Evolutionary conservation across 495 filamentous ascomycete genomes (phyloP), one percentile per base, ranked within the genome.

Genomic region (Talaromyces borbonicus): DNA sequence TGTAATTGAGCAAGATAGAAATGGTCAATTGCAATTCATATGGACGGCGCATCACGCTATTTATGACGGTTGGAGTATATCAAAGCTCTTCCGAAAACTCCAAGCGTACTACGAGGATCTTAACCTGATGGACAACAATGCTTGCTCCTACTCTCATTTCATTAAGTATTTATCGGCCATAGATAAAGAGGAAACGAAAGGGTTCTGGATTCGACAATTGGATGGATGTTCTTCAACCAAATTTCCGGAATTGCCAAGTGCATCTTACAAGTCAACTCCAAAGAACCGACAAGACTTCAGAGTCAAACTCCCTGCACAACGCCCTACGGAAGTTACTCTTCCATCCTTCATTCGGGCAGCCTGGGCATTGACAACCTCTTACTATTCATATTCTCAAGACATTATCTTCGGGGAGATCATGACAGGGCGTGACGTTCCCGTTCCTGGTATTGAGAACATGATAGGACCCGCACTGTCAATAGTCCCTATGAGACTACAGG

Each of bases 1-100:
- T 35, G 65, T 58, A 2, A 50, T 77, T 0, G 47, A 73, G 6
- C n/a, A 25, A 30, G 37, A 48, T 11, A 8, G 7, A 15, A 2
- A 33, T 5, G 32, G 33, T 15, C 16, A 31, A 62, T 42, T 49
- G 11, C 23, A 46, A 43, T 70, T 80, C 31, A 65, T 77, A 8
- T 65, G 74, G 53, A 78, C 73, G 0, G 71, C 73, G 41, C 78
- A 82, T 47, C 79, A 83, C 45, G 71, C 72, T 4, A 48, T 81
- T 0, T 82, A 79, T 39, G 80, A 83, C 48, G 78, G 77, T 8
- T 79, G 75, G 71, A 73, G 63, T 18, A 67, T 77, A 53, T 61
- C 65, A 18, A 48, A 43, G 15, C 29, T 55, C 12, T 42, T 55
- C 8, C 43, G 50, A n/a, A 51, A 66, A 44, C 61, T 78, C 15